Evolutionary conservation across 2,329 filamentous ascomycete species (phyloP), one percentile per base, ranked within the genome.

Genomic region (Talaromyces sp.): DNA sequence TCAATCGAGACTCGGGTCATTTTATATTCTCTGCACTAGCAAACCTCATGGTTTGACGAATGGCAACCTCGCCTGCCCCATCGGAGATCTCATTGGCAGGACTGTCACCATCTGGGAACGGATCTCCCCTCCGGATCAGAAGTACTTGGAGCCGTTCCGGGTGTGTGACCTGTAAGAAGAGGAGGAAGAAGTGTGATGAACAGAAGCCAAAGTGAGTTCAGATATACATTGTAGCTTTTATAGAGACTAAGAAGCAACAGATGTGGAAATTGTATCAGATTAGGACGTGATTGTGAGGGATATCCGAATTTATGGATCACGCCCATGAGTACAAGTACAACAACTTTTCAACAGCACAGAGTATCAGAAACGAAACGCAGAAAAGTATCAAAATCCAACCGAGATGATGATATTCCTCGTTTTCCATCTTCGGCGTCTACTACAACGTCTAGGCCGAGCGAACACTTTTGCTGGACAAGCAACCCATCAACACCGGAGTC

Each of bases 91-190:
- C 22, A 14, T 59, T 35, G 24, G n/a, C 45, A 50, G 54, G 52
- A 16, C 45, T 41, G 19, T 35, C 63, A n/a, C 63, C 41, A 9
- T 41, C 22, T 3, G 41, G n/a, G 22, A 56, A 31, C 22, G 73
- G 71, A 54, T 71, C 71, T 57, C 64, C 64, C 63, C 71, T 71
- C 60, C 69, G 68, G 63, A 71, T 70, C n/a, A 72, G 74, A 19
- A 71, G 69, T 8, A 71, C 70, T 65, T 78, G 76, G 76, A 76
- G 74, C 67, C 75, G 76, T 13, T 77, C 75, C 2, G 76, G 75
- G n/a, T 78, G 76, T 56, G 62, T 78, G n/a, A 78, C 76, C 3
- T 78, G 76, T 67, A 78, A 78, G 64, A 73, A 69, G 62, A 73
- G 76, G 43, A 72, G 75, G 35, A 78, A 78, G 66, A 72, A 74